Base-by-base conservation (phyloP, 2,329 filamentous ascomycete species). In the Cladosporium sp. region DNA sequence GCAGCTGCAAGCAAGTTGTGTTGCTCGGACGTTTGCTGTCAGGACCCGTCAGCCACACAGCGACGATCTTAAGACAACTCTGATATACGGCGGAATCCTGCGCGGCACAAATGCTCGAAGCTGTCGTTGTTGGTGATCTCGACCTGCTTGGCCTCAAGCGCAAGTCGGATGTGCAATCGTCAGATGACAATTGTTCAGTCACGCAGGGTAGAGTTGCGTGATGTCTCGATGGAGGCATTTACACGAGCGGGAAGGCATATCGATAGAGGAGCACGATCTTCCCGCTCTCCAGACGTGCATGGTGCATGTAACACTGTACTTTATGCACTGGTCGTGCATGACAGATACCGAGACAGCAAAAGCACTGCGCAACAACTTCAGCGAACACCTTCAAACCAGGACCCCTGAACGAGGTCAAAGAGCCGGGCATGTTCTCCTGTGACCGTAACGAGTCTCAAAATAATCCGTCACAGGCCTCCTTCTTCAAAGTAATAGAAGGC, bases 401-500 rank as follows among this genome's bases (percentile, higher is more conserved):
- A 56, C 37, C 56, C 21, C 40, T 40, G 21, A n/a, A 29, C 6
- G 35, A 46, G 56, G 23, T 37, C 40, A 21, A 59, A 16, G 56
- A 55, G 26, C 29, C 28, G 40, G 11, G 14, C 29, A 33, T 31
- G 14, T 26, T 35, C 59, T 49, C 56, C 56, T 59, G 37, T 59
- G 5, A 29, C 21, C 37, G 59, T 21, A 8, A 33, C n/a, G n/a
- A 46, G 40, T 46, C n/a, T 33, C 16, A 16, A 53, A 40, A 44
- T 18, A 18, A 18, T 14, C 37, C 26, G 31, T 55, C 49, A 55
- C 46, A 29, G 44, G 46, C 50, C 61, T 46, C 50, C 50, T 31
- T 63, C 61, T 63, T 63, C 61, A 56, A 56, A 46, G 33, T 23
- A 33, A 55, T 18, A 56, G 50, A 63, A 55, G 61, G 61, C 61